These are phyloP conservation scores for Ustilago nuda DNA, from an alignment of 1,284 basidiomycete genomes.

Conservation along the genomic window DNA sequence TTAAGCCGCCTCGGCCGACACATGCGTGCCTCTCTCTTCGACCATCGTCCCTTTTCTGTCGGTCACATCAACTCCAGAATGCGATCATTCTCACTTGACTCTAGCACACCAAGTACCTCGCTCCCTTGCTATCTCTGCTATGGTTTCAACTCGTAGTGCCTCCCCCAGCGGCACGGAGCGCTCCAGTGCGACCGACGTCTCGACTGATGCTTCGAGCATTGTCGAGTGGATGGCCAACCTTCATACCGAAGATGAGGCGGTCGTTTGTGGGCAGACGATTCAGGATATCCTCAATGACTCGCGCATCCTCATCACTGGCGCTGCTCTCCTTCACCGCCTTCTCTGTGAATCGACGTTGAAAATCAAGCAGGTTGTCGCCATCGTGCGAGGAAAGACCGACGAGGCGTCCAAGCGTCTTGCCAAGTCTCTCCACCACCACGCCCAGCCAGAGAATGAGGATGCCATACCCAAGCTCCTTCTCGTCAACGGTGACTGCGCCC, in stretches of 20 bases:
- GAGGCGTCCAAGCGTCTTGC: slow-evolving; percentile 45
- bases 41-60: slow-evolving; percentile 13
- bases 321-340: slow-evolving; percentile 43
- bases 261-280: slow-evolving; percentile 27
- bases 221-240: slow-evolving; percentile 28
- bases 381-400: slow-evolving; percentile 44
- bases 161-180: slow-evolving; percentile 37
- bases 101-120: neutral
- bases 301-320: slow-evolving; percentile 48
- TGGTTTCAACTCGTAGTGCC: slow-evolving; percentile 40
- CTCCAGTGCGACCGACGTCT: slow-evolving; percentile 38
- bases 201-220: slow-evolving; percentile 35
- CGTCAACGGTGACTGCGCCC: slow-evolving; percentile 47
- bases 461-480: slow-evolving; percentile 40
- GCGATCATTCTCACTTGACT: neutral
- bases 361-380: slow-evolving; percentile 48
- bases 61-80: neutral
- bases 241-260: slow-evolving; percentile 22
- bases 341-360: slow-evolving; percentile 32
- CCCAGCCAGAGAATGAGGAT: slow-evolving; percentile 23
- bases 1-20: slow-evolving; percentile 7
- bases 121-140: neutral
- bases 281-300: slow-evolving; percentile 38
- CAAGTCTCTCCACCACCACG: slow-evolving; percentile 40
- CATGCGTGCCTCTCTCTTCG: slow-evolving; percentile 5